phyloP scores from a whole-genome alignment of 1,139 yeast species.

The Blastobotrys apis region DNA sequence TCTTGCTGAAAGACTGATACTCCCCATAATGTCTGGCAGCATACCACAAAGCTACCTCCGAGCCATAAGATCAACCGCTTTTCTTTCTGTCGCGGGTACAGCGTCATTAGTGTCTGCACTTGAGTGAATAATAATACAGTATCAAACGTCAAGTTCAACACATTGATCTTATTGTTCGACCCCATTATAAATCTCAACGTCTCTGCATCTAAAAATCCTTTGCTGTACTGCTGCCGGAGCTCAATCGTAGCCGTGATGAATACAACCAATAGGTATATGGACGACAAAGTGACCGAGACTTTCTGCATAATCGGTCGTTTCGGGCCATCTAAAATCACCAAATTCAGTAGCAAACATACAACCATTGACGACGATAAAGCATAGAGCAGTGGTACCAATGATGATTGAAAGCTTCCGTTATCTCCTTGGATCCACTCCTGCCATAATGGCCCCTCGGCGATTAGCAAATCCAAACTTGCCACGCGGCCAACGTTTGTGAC shows the following conservation, averaged over 20 bases:
- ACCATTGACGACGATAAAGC: constrained; percentile 63
- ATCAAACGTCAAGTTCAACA: constrained; percentile 58
- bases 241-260: constrained; percentile 47
- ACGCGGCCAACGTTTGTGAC: constrained; percentile 15
- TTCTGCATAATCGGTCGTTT: constrained; percentile 42
- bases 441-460: constrained; percentile 18
- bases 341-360: constrained; percentile 58
- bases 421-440: constrained; percentile 17
- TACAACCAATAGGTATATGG: constrained; percentile 44
- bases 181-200: constrained; percentile 47
- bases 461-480: constrained; percentile 7
- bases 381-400: constrained; percentile 45
- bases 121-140: constrained; percentile 64
- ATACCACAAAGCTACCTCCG: constrained; percentile 54
- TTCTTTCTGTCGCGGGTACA: constrained; percentile 68
- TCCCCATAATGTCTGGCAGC: constrained; percentile 68
- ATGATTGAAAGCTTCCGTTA: constrained; percentile 13
- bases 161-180: constrained; percentile 45
- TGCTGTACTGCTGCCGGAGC: constrained; percentile 45
- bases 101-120: constrained; percentile 69
- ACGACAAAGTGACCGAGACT: constrained; percentile 22
- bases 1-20: constrained; percentile 50
- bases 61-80: constrained; percentile 59
- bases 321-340: constrained; percentile 46
- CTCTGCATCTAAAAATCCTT: constrained; percentile 52